A percentile compares a stretch with the other conserved stretches of the same genome.
These are phyloP conservation scores for Tylopilus cervinicoccineus DNA, from an alignment of 768 basidiomycete genomes.

Conservation along the genomic window DNA sequence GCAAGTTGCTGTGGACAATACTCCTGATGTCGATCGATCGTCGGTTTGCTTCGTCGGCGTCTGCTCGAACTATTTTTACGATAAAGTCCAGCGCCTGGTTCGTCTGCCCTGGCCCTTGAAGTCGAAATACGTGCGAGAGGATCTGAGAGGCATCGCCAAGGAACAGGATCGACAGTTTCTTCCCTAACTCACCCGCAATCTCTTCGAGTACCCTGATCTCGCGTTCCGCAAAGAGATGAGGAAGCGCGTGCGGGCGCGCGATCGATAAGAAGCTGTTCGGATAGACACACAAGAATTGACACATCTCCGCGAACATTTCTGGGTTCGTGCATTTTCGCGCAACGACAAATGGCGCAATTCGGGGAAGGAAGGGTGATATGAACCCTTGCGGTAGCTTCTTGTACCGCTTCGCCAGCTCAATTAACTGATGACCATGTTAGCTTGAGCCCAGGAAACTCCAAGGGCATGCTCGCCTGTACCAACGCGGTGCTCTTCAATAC, in stretches of 20 bases:
- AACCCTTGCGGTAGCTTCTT: constrained; percentile 63
- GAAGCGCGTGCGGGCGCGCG: constrained; percentile 63
- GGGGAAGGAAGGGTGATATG: constrained; percentile 63
- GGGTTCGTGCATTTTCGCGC: constrained; percentile 56
- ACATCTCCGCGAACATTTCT: constrained; percentile 55
- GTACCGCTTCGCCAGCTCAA: constrained; percentile 51
- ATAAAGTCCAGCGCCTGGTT: constrained; percentile 61
- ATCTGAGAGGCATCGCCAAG: constrained; percentile 56
- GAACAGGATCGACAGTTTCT: constrained; percentile 46
- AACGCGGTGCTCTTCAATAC: constrained; percentile 66
- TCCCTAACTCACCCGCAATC: constrained; percentile 51
- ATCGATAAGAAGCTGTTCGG: constrained; percentile 59
- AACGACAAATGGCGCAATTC: constrained; percentile 64
- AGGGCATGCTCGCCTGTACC: constrained; percentile 48
- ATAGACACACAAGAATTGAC: constrained; percentile 60
- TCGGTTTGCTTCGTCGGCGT: constrained; percentile 29
- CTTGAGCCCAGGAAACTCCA: not conserved
- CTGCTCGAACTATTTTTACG: constrained; percentile 49
- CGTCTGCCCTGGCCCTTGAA: constrained; percentile 51
- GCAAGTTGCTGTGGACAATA: constrained; percentile 62
- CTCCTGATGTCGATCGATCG: constrained; percentile 41
- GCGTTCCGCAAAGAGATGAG: constrained; percentile 60
- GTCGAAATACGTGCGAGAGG: constrained; percentile 62
- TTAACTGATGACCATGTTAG: constrained; percentile 42
- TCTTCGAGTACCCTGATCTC: constrained; percentile 56